Percentiles rank a stretch among this genome's conserved stretches.
Evolutionary conservation across 2,329 filamentous ascomycete species (phyloP).

Genomic region (Talaromyces marneffei): DNA sequence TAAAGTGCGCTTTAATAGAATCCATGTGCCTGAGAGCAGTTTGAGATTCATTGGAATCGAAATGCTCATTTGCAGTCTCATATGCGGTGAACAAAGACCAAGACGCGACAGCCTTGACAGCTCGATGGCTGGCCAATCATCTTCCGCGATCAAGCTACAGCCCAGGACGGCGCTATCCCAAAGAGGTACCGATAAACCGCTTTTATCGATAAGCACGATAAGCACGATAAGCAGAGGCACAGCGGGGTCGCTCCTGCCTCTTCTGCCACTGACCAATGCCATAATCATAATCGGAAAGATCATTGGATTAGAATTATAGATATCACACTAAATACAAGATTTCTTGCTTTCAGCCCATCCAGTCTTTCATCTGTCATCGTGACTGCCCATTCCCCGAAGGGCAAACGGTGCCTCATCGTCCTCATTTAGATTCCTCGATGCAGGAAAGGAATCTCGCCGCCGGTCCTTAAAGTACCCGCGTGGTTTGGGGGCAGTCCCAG

Average conservation of each 20-base stretch:
- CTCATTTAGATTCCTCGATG: neutral
- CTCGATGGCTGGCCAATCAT: too few relatives aligned
- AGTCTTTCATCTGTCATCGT: neutral
- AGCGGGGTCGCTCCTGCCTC: neutral
- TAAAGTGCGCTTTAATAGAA: neutral
- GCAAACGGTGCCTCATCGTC: neutral
- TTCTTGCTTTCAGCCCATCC: neutral
- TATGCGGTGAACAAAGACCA: neutral
- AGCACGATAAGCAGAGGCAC: neutral
- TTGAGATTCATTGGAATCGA: neutral
- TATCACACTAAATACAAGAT: neutral
- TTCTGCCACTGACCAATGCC: neutral
- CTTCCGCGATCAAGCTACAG: too few relatives aligned
- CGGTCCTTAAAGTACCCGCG: neutral
- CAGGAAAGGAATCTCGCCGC: neutral
- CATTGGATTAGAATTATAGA: neutral
- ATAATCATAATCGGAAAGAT: neutral
- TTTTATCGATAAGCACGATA: constrained; percentile 1
- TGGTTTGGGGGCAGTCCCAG: neutral
- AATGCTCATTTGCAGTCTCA: too few relatives aligned
- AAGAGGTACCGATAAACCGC: constrained; percentile 2
- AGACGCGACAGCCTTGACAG: too few relatives aligned
- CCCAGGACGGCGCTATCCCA: neutral
- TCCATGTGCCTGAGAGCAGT: too few relatives aligned
- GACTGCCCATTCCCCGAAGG: neutral